Percentiles rank a stretch among this genome's conserved stretches.
Conservation (phyloP, 495 filamentous ascomycete genomes). For the Talaromyces nanjingensis region DNA sequence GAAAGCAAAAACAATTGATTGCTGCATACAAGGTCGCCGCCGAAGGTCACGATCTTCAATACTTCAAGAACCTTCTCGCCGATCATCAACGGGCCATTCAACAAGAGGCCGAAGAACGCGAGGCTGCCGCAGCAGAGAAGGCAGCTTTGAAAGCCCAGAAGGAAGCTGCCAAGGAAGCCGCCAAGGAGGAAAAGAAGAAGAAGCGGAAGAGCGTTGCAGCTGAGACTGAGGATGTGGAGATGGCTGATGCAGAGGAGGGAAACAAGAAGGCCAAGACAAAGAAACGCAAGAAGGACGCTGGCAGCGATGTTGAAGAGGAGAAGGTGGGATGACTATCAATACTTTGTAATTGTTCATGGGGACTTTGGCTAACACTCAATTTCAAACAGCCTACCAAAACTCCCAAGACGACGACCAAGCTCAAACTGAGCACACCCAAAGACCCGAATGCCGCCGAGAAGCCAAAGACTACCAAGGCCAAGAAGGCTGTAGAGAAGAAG, state of each 20-base stretch:
- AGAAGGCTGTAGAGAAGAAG: conserved; percentile 30
- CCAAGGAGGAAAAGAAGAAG: conserved; percentile 45
- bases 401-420: conserved; percentile 50
- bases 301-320: conserved; percentile 56
- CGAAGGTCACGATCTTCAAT: conserved; percentile 60
- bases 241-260: conserved; percentile 59
- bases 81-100: conserved; percentile 52
- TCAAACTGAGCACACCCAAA: conserved; percentile 49
- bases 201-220: conserved; percentile 49
- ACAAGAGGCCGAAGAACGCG: conserved; percentile 54
- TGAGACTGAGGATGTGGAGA: conserved; percentile 66
- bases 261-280: conserved; percentile 51
- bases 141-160: conserved; percentile 54
- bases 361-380: too few relatives aligned
- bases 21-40: conserved; percentile 66
- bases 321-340: conserved; percentile 41
- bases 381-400: conserved; percentile 44
- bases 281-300: conserved; percentile 64
- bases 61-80: conserved; percentile 69
- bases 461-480: conserved; percentile 53
- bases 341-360: neutral
- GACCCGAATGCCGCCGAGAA: conserved; percentile 32
- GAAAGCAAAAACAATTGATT: conserved; percentile 68
- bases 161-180: conserved; percentile 44
- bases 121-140: conserved; percentile 52